These are phyloP conservation scores for Solioccasus polychromus DNA, from an alignment of 768 basidiomycete species.

Conservation along the genomic window DNA sequence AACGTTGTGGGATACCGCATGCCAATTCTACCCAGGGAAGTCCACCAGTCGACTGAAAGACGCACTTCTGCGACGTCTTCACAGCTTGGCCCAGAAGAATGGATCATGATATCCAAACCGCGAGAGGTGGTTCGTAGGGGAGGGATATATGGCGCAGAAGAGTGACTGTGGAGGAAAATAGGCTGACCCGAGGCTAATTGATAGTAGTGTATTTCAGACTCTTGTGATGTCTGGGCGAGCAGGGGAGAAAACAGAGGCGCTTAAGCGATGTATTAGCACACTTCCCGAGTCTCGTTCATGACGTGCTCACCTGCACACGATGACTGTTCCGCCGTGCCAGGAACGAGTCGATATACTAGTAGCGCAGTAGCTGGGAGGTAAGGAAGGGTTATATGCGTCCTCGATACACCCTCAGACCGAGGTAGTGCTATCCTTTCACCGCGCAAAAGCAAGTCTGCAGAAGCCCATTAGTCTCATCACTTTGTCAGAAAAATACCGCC, in stretches of 20 bases:
- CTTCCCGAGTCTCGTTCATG: neutral
- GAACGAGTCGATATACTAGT: conserved; percentile 58
- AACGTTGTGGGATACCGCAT: conserved; percentile 73
- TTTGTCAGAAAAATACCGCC: conserved; percentile 2
- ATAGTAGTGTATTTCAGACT: conserved; percentile 67
- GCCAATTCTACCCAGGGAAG: conserved; percentile 67
- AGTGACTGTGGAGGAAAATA: conserved; percentile 61
- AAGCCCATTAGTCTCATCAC: conserved; percentile 10
- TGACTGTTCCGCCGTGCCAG: conserved; percentile 21
- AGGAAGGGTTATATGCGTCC: conserved; percentile 49
- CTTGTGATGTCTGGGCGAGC: conserved; percentile 58
- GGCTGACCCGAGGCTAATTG: conserved; percentile 38
- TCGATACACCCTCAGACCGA: conserved; percentile 32
- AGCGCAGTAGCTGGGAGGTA: conserved; percentile 57
- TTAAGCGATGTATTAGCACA: conserved; percentile 26
- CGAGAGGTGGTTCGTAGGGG: conserved; percentile 10
- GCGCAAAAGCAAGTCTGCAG: conserved; percentile 41
- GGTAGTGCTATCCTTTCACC: conserved; percentile 33
- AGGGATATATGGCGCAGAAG: conserved; percentile 61
- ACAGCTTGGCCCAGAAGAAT: conserved; percentile 56
- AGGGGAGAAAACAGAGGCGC: conserved; percentile 60
- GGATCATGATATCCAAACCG: conserved; percentile 56
- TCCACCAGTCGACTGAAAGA: conserved; percentile 67
- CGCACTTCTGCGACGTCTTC: conserved; percentile 33
- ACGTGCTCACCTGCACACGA: conserved; percentile 30